phyloP scores from a whole-genome alignment of 2,329 filamentous ascomycete species.

The Fusarium algeriense region DNA sequence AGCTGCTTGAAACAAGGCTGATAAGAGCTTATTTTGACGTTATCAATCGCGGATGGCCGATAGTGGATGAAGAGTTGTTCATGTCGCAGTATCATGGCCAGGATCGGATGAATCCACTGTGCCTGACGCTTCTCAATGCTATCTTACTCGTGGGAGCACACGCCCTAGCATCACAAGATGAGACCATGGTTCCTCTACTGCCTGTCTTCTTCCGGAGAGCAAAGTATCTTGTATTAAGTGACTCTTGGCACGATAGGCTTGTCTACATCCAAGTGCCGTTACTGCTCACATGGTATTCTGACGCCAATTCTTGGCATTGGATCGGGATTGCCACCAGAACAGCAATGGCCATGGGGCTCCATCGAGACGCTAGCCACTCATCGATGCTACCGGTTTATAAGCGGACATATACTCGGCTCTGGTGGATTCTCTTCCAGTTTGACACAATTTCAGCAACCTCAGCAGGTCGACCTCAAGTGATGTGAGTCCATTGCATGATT shows the following conservation, averaged over 20 bases:
- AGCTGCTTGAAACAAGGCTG: background rate
- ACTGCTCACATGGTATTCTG: slow-evolving; percentile 14
- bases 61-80: slow-evolving; percentile 16
- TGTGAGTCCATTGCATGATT: background rate
- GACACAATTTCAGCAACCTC: slow-evolving; percentile 15
- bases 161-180: background rate
- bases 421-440: slow-evolving; percentile 22
- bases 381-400: slow-evolving; percentile 14
- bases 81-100: slow-evolving; percentile 10
- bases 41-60: slow-evolving; percentile 8
- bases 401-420: slow-evolving; percentile 4
- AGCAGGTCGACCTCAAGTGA: slow-evolving; percentile 13
- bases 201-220: slow-evolving; percentile 4
- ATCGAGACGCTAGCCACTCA: slow-evolving; percentile 12
- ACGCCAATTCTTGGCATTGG: slow-evolving; percentile 20
- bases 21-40: slow-evolving; percentile 10
- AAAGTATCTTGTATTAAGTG: background rate
- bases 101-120: background rate
- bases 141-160: slow-evolving; percentile 19
- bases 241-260: slow-evolving; percentile 14
- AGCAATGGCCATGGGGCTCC: slow-evolving; percentile 14
- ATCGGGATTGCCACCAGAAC: slow-evolving; percentile 16
- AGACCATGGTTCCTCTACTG: background rate
- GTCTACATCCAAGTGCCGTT: slow-evolving; percentile 4
- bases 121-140: slow-evolving; percentile 12